Evolutionary conservation across 2,329 filamentous ascomycete species (phyloP), one percentile per base, ranked within the genome.

Genomic region (Aspergillus fructus): DNA sequence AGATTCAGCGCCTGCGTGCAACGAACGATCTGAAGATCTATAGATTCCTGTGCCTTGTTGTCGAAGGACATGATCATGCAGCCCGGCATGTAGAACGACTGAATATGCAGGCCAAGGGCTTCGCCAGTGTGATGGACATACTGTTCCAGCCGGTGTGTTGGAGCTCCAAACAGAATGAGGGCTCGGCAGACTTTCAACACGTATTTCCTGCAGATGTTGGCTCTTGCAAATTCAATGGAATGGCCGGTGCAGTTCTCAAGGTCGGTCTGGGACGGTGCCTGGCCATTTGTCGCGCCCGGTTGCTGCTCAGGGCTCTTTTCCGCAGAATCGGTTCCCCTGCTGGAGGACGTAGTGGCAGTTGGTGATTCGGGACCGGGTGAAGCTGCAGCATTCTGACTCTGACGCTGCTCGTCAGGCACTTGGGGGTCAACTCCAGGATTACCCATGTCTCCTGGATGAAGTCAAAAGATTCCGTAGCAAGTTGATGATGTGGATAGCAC

Each of bases 41-140:
- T 74, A 4, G 75, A 78, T 53, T 77, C 74, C 4, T 75, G 77
- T 4, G 69, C 63, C 3, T 68, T 65, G 59, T 79, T 76, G 47
- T 85, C 91, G 68, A 96, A 96, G 3, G 90, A 93, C 70, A 96
- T 66, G 55, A 66, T 66, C 64, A 66, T 66, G 30, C 64, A 66
- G 3, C 62, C 62, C 2, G 64, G 64, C 30, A 96, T 85, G 71
- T 96, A 96, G 21, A 96, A 77, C 65, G 94, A 96, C 68, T 96
- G 91, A 5, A 88, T 89, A 62, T 96, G 89, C 24, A 96, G 93
- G 72, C 92, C 89, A 27, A 96, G 82, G 2, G 94, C 89, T 13
- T 89, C 83, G 2, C 92, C 88, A 7, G 90, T 91, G 89, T 93
- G 96, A 63, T 83, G 87, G 84, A 96, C 87, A 73, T 96, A 96